Percentiles rank a stretch among this genome's conserved stretches.
phyloP scores from a whole-genome alignment of 371 early-diverging fungal genomes.

The Sporodiniella umbellata region DNA sequence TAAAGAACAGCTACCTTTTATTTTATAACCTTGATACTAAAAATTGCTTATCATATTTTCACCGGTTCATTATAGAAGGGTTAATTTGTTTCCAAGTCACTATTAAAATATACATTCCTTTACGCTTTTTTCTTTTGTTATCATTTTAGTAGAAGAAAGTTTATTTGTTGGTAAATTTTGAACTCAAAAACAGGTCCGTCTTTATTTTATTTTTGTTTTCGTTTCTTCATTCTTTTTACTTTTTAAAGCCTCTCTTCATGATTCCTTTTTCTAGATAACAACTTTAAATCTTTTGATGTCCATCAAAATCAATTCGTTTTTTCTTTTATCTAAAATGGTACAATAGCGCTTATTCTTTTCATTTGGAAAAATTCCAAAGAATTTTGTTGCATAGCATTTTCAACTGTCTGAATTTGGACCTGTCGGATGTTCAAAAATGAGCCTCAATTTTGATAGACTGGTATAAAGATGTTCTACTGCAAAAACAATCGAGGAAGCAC shows the following conservation, averaged over 20 bases:
- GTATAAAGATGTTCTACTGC: background rate
- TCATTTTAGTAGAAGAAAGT: background rate
- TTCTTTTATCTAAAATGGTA: too few species aligned
- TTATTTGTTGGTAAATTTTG: background rate
- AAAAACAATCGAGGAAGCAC: too few species aligned
- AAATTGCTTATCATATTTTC: slow-evolving; percentile 8
- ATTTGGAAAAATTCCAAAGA: slow-evolving; percentile 1
- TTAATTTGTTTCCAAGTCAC: background rate
- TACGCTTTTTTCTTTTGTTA: background rate
- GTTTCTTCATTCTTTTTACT: background rate
- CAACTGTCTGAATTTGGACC: background rate
- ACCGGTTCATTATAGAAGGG: slow-evolving; percentile 7
- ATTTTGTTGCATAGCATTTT: background rate
- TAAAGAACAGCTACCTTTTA: background rate
- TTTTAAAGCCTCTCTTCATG: too few species aligned
- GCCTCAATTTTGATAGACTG: background rate
- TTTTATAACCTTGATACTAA: background rate
- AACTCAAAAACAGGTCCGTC: too few species aligned
- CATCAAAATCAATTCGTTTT: too few species aligned
- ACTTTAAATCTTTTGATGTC: too few species aligned
- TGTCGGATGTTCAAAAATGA: background rate
- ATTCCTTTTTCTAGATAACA: too few species aligned
- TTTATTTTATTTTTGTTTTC: background rate
- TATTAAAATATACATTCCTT: slow-evolving; percentile 2
- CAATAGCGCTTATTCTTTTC: too few species aligned